These are phyloP conservation scores for Exophiala dermatitidis DNA, from an alignment of 2,329 filamentous ascomycete species.

Conservation along the genomic window DNA sequence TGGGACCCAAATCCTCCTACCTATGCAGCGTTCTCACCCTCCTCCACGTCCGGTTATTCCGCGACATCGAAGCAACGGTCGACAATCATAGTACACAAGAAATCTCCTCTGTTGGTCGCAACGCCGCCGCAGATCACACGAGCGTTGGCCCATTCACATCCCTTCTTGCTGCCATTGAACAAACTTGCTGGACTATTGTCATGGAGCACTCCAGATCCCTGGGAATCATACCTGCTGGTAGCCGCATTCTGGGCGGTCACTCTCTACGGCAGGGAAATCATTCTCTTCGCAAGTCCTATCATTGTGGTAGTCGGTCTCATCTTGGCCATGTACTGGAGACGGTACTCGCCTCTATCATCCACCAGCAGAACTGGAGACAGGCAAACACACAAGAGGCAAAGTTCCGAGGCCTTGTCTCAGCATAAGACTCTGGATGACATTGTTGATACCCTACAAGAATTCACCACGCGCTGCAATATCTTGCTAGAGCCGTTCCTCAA, in stretches of 20 bases:
- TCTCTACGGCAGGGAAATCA: slow-evolving; percentile 77
- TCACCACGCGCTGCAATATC: slow-evolving; percentile 87
- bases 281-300: slow-evolving; percentile 75
- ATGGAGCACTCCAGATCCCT: slow-evolving; percentile 89
- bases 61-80: slow-evolving; percentile 69
- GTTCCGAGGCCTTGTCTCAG: slow-evolving; percentile 55
- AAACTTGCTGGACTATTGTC: slow-evolving; percentile 76
- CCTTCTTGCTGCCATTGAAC: slow-evolving; percentile 84
- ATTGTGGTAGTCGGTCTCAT: slow-evolving; percentile 74
- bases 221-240: slow-evolving; percentile 92
- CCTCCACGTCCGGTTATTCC: slow-evolving; percentile 62
- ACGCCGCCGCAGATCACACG: slow-evolving; percentile 93
- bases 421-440: slow-evolving; percentile 97
- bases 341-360: slow-evolving; percentile 84
- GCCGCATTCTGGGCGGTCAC: slow-evolving; percentile 77
- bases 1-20: slow-evolving; percentile 58
- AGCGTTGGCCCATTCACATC: slow-evolving; percentile 90
- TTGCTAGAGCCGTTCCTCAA: slow-evolving; percentile 81
- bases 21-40: slow-evolving; percentile 81
- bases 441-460: slow-evolving; percentile 81
- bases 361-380: slow-evolving; percentile 67
- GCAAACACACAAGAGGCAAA: slow-evolving; percentile 44
- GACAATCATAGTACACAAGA: slow-evolving; percentile 92
- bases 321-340: slow-evolving; percentile 81
- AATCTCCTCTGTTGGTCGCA: slow-evolving; percentile 83